phyloP scores from a whole-genome alignment of 192 early-diverging fungal genomes.

The Backusella australiensis region DNA sequence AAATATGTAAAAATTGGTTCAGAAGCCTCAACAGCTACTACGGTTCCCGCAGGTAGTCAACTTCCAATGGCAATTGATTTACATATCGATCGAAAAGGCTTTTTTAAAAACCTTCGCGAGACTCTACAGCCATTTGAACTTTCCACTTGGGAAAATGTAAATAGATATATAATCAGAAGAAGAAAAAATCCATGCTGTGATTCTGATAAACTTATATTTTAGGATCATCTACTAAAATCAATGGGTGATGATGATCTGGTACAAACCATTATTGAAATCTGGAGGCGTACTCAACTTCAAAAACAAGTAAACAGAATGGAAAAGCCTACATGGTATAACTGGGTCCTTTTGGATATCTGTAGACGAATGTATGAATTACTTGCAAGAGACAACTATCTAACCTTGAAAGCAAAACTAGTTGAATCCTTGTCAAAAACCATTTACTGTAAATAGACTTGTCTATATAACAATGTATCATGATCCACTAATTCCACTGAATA shows the following conservation, averaged over 20 bases:
- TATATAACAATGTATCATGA: not conserved
- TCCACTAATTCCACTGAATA: not conserved
- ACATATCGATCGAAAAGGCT: not conserved
- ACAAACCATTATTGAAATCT: not conserved
- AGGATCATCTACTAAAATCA: not conserved
- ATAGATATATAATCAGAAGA: not conserved
- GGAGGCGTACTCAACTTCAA: not conserved
- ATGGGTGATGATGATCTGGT: not conserved
- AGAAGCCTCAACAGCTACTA: not conserved
- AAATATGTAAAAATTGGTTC: not conserved
- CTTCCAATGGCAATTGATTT: not conserved
- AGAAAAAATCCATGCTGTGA: not conserved
- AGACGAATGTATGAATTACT: conserved; percentile 4
- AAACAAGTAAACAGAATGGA: not conserved
- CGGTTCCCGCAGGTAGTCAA: not conserved
- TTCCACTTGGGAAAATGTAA: conserved; percentile 1
- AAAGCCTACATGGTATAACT: not conserved
- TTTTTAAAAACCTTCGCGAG: not conserved
- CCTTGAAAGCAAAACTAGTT: not conserved
- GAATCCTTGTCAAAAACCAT: not conserved
- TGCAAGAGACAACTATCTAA: not conserved
- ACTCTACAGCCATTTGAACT: not conserved
- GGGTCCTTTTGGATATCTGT: not conserved
- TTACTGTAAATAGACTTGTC: not conserved
- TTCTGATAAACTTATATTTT: not conserved